Evolutionary conservation across 495 filamentous ascomycete species (phyloP).

Genomic region (Sordaria brevicollis): DNA sequence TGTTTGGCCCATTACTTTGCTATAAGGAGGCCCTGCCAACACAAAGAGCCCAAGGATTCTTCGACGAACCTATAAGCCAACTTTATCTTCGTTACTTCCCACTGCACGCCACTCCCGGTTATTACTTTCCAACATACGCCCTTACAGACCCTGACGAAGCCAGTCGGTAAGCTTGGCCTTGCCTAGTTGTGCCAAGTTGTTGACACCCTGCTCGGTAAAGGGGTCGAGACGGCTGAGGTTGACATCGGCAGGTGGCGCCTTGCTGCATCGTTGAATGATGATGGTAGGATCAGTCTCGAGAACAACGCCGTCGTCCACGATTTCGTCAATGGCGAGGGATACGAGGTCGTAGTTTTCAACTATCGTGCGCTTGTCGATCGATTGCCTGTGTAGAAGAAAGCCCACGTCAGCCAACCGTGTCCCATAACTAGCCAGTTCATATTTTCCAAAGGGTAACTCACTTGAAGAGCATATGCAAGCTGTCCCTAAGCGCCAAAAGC

Average conservation of each 20-base stretch:
- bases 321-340: conserved; percentile 87
- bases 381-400: conserved; percentile 38
- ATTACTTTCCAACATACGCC: not conserved
- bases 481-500: conserved; percentile 77
- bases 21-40: not conserved
- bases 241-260: conserved; percentile 84
- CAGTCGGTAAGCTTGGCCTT: conserved; percentile 86
- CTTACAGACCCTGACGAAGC: conserved; percentile 66
- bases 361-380: conserved; percentile 92
- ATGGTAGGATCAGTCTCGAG: conserved; percentile 92
- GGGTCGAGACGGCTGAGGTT: conserved; percentile 82
- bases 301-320: conserved; percentile 93
- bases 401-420: conserved; percentile 36
- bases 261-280: conserved; percentile 81
- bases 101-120: not conserved
- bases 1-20: not conserved
- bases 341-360: conserved; percentile 95
- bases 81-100: not conserved
- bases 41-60: not conserved
- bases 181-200: conserved; percentile 92
- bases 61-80: not conserved
- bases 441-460: not conserved
- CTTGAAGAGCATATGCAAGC: conserved; percentile 84
- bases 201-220: conserved; percentile 86
- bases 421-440: not conserved